Conservation (phyloP, 768 basidiomycete genomes). For the Russula sp. region DNA sequence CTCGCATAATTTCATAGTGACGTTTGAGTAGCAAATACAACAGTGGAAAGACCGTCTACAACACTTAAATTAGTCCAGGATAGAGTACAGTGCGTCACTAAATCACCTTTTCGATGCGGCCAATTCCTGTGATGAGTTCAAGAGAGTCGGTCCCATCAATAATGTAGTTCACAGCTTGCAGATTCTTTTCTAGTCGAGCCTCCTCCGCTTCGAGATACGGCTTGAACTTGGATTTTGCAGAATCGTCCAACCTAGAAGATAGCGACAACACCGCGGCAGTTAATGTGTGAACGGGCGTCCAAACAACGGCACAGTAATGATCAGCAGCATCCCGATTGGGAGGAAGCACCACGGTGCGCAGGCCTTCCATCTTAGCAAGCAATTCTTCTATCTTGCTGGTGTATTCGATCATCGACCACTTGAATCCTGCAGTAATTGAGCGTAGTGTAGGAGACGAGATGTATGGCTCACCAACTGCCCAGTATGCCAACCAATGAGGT, state of each 20-base stretch:
- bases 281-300: constrained; percentile 5
- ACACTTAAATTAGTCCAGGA: neutral
- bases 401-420: constrained; percentile 13
- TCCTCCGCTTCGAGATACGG: constrained; percentile 25
- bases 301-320: neutral
- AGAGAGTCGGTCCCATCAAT: constrained; percentile 28
- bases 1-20: constrained; percentile 20
- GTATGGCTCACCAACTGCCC: constrained; percentile 22
- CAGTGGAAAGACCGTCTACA: constrained; percentile 15
- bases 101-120: constrained; percentile 27
- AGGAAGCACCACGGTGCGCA: constrained; percentile 1
- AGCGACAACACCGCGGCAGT: neutral
- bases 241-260: neutral
- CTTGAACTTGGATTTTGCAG: constrained; percentile 21
- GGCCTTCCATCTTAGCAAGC: constrained; percentile 17
- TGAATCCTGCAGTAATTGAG: constrained; percentile 1
- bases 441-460: neutral
- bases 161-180: constrained; percentile 24
- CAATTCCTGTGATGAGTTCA: constrained; percentile 24
- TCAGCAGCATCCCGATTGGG: constrained; percentile 6
- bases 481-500: constrained; percentile 29
- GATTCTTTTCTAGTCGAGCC: constrained; percentile 22
- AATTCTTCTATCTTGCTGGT: constrained; percentile 9
- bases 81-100: too few species aligned
- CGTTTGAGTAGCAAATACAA: constrained; percentile 16